Evolutionary conservation across 2,329 filamentous ascomycete species (phyloP).

Genomic region (Corinectria fuckeliana): DNA sequence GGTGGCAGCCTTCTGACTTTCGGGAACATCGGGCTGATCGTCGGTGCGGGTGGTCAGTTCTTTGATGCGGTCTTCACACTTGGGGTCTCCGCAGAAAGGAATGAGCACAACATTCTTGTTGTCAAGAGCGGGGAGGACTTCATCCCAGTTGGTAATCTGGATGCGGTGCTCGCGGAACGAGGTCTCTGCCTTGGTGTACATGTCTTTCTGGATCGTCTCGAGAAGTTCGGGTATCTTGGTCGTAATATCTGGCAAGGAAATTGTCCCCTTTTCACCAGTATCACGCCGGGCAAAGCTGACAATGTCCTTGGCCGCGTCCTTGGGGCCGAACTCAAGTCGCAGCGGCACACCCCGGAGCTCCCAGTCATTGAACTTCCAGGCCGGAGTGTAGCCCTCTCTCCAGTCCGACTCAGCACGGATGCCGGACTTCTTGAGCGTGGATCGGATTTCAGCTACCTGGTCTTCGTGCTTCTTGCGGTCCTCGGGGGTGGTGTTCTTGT

Average conservation of each 20-base stretch:
- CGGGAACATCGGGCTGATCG: constrained; percentile 59
- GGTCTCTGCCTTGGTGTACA: constrained; percentile 77
- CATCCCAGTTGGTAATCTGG: constrained; percentile 83
- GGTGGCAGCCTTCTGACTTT: constrained; percentile 60
- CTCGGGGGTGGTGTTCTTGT: constrained; percentile 82
- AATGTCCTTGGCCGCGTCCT: constrained; percentile 85
- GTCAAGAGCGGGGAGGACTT: constrained; percentile 90
- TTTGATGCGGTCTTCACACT: constrained; percentile 96
- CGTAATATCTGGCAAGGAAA: constrained; percentile 75
- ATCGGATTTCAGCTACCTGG: constrained; percentile 74
- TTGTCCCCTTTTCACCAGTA: constrained; percentile 80
- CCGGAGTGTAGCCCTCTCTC: constrained; percentile 90
- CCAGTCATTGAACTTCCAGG: constrained; percentile 99
- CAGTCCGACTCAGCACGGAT: constrained; percentile 83
- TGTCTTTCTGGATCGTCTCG: constrained; percentile 86
- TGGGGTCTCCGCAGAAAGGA: constrained; percentile 80
- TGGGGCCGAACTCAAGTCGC: constrained; percentile 93
- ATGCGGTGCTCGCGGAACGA: constrained; percentile 83
- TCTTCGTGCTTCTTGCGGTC: constrained; percentile 78
- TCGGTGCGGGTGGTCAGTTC: constrained; percentile 83
- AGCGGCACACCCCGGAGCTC: constrained; percentile 95
- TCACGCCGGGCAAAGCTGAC: constrained; percentile 89
- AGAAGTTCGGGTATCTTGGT: constrained; percentile 80
- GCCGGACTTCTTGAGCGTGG: constrained; percentile 72
- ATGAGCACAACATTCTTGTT: constrained; percentile 92